Evolutionary conservation across 805 yeast genomes (phyloP).

Genomic region (Suhomyces sp.): DNA sequence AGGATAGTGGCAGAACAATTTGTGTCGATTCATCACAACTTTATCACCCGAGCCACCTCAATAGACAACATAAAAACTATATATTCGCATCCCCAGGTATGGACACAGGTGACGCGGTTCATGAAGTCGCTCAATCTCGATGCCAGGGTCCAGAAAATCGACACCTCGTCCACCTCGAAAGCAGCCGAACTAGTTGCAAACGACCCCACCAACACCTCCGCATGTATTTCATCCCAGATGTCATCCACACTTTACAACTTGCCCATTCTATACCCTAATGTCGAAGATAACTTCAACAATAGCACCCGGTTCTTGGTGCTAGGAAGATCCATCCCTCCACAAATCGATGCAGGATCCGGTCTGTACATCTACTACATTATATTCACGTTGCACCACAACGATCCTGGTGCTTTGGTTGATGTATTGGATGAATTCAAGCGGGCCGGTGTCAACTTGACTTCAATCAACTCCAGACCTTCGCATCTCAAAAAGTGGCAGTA

Average conservation of each 20-base stretch:
- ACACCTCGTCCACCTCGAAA: constrained; percentile 75
- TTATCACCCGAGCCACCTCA: constrained; percentile 48
- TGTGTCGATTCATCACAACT: constrained; percentile 78
- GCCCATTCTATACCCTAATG: constrained; percentile 50
- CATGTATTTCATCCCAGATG: constrained; percentile 71
- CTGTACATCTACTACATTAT: constrained; percentile 52
- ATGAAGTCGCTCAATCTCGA: constrained; percentile 30
- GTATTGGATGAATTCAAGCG: constrained; percentile 58
- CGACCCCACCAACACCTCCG: constrained; percentile 36
- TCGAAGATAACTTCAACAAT: constrained; percentile 73
- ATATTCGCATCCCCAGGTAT: constrained; percentile 95
- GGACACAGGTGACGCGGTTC: constrained; percentile 85
- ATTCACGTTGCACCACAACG: constrained; percentile 60
- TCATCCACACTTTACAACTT: constrained; percentile 62
- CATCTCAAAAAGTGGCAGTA: constrained; percentile 70
- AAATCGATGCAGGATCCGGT: background rate
- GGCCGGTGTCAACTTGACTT: constrained; percentile 59
- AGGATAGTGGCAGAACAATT: constrained; percentile 72
- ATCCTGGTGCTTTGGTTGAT: constrained; percentile 72
- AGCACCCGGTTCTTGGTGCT: constrained; percentile 83
- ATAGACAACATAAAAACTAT: constrained; percentile 50
- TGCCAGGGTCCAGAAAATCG: constrained; percentile 48
- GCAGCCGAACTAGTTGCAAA: constrained; percentile 69
- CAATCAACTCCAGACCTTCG: constrained; percentile 78
- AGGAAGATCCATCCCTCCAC: constrained; percentile 31